phyloP scores from a whole-genome alignment of 2,329 filamentous ascomycete species.

The Canariomyces notabilis region DNA sequence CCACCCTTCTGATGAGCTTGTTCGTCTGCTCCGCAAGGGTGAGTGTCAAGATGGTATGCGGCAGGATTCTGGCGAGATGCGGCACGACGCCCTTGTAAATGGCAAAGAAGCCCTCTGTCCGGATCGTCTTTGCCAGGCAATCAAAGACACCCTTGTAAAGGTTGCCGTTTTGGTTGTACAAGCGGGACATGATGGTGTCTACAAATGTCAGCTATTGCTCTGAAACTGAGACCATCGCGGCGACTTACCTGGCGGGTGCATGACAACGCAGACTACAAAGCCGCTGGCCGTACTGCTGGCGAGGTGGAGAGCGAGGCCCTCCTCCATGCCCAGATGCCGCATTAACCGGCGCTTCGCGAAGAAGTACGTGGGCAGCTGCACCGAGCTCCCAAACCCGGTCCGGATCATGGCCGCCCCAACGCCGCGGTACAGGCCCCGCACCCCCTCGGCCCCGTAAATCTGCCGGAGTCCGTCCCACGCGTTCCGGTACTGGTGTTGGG shows the following conservation, averaged over 20 bases:
- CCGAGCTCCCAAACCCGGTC: constrained; percentile 91
- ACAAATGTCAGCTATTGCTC: constrained; percentile 2
- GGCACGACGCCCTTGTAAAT: constrained; percentile 98
- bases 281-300: constrained; percentile 84
- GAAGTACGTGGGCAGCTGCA: constrained; percentile 96
- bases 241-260: constrained; percentile 83
- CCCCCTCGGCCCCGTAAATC: constrained; percentile 73
- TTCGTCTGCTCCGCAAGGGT: constrained; percentile 95
- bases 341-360: constrained; percentile 86
- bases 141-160: constrained; percentile 93
- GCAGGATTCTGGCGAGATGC: constrained; percentile 87
- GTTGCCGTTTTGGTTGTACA: constrained; percentile 98
- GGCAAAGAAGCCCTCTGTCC: constrained; percentile 83
- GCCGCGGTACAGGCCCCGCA: constrained; percentile 80
- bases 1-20: constrained; percentile 78
- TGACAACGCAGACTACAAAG: constrained; percentile 94
- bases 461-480: constrained; percentile 75
- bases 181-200: constrained; percentile 96
- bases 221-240: background rate
- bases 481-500: constrained; percentile 90
- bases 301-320: constrained; percentile 83
- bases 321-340: constrained; percentile 79
- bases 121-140: constrained; percentile 84
- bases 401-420: constrained; percentile 92
- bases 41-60: constrained; percentile 90